These are phyloP conservation scores for Stagonosporopsis chrysanthemi DNA, from an alignment of 2,329 filamentous ascomycete genomes.

Conservation along the genomic window DNA sequence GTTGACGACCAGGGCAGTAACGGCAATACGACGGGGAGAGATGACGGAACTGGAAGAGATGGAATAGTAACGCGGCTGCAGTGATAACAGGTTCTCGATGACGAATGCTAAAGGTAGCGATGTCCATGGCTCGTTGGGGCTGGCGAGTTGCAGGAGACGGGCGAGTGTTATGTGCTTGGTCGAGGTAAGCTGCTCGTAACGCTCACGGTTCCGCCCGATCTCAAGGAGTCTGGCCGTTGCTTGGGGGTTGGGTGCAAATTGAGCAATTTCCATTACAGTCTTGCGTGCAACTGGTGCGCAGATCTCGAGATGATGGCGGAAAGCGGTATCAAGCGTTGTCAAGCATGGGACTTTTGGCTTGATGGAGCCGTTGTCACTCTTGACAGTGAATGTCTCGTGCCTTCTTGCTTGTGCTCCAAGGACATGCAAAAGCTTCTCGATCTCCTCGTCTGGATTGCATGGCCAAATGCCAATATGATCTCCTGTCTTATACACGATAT, in stretches of 20 bases:
- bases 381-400: constrained; percentile 38
- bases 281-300: constrained; percentile 53
- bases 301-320: constrained; percentile 59
- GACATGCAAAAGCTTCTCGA: constrained; percentile 41
- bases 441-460: constrained; percentile 50
- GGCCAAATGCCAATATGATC: constrained; percentile 55
- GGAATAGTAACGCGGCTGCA: constrained; percentile 45
- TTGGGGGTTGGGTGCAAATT: constrained; percentile 50
- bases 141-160: constrained; percentile 46
- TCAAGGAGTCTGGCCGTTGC: constrained; percentile 42
- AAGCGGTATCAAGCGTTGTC: constrained; percentile 50
- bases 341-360: constrained; percentile 52
- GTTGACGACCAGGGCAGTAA: constrained; percentile 52
- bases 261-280: constrained; percentile 46
- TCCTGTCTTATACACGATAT: constrained; percentile 54
- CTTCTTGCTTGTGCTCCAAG: constrained; percentile 35
- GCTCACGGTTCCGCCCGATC: constrained; percentile 44
- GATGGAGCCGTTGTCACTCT: constrained; percentile 34
- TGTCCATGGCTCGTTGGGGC: constrained; percentile 40
- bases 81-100: constrained; percentile 36
- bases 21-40: constrained; percentile 42
- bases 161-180: constrained; percentile 50
- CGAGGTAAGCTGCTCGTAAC: constrained; percentile 42
- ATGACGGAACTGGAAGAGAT: constrained; percentile 51
- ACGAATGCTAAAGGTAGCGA: constrained; percentile 44